Evolutionary conservation across 2,329 filamentous ascomycete genomes (phyloP).

Genomic region (Aspergillus calidoustus): DNA sequence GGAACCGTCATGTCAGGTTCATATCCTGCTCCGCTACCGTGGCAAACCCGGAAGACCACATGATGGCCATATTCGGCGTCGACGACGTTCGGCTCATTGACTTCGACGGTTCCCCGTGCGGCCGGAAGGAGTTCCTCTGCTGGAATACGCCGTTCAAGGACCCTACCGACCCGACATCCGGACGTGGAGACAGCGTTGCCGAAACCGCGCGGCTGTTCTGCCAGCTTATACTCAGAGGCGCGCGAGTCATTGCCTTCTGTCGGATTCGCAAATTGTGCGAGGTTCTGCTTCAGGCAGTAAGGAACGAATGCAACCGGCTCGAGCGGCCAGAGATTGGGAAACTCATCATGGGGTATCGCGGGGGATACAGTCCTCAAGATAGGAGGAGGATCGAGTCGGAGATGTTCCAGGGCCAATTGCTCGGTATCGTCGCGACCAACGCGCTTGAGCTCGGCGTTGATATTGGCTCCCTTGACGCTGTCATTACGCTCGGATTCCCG

Average conservation of each 20-base stretch:
- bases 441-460: slow-evolving; percentile 94
- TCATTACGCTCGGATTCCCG: slow-evolving; percentile 91
- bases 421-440: slow-evolving; percentile 92
- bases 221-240: slow-evolving; percentile 83
- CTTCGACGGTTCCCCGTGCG: slow-evolving; percentile 89
- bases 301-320: slow-evolving; percentile 72
- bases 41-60: slow-evolving; percentile 88
- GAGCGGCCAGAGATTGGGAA: slow-evolving; percentile 75
- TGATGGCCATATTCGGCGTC: slow-evolving; percentile 91
- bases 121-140: slow-evolving; percentile 91
- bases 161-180: slow-evolving; percentile 81
- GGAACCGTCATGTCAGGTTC: slow-evolving; percentile 83
- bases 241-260: slow-evolving; percentile 92
- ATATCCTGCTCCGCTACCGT: slow-evolving; percentile 97
- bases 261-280: slow-evolving; percentile 88
- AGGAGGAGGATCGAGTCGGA: slow-evolving; percentile 85
- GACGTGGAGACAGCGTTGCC: slow-evolving; percentile 77
- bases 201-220: slow-evolving; percentile 93
- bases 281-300: slow-evolving; percentile 77
- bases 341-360: slow-evolving; percentile 92
- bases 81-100: slow-evolving; percentile 80
- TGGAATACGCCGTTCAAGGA: slow-evolving; percentile 98
- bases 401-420: slow-evolving; percentile 94
- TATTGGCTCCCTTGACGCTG: slow-evolving; percentile 91
- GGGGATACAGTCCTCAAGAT: slow-evolving; percentile 92